Percentiles rank a stretch among this genome's conserved stretches.
Conservation (phyloP, 495 filamentous ascomycete genomes). For the Penicillium bialowiezense region DNA sequence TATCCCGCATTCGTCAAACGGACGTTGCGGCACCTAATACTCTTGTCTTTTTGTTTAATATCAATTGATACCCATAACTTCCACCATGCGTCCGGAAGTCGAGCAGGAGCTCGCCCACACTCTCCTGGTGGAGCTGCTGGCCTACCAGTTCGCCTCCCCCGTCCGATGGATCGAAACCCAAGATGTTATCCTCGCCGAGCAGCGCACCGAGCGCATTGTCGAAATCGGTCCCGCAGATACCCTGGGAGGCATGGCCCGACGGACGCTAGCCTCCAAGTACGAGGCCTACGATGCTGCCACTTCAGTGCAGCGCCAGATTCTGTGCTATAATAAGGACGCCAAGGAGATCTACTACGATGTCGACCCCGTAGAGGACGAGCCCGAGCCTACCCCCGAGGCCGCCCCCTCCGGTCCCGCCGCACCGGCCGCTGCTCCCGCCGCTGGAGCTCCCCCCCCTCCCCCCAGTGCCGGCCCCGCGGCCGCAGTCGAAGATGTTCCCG, state of each 20-base stretch:
- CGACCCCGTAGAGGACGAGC: slow-evolving; percentile 90
- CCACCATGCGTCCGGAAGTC: slow-evolving; percentile 92
- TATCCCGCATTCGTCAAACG: slow-evolving; percentile 2
- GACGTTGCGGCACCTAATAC: slow-evolving; percentile 1
- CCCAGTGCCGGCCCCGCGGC: slow-evolving; percentile 84
- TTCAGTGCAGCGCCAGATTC: slow-evolving; percentile 91
- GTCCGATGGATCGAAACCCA: slow-evolving; percentile 99
- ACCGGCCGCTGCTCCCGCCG: slow-evolving; percentile 46
- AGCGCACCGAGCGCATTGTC: slow-evolving; percentile 93
- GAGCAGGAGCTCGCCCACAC: slow-evolving; percentile 98
- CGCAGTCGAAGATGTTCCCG: slow-evolving; percentile 78
- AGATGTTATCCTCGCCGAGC: slow-evolving; percentile 97
- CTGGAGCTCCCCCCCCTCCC: slow-evolving; percentile 56
- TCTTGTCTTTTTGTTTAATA: slow-evolving; percentile 11
- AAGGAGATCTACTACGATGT: slow-evolving; percentile 99
- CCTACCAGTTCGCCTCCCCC: slow-evolving; percentile 98
- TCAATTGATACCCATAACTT: slow-evolving; percentile 21
- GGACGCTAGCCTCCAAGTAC: slow-evolving; percentile 95
- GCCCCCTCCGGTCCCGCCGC: slow-evolving; percentile 31
- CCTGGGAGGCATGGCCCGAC: slow-evolving; percentile 95
- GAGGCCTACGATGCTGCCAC: slow-evolving; percentile 98
- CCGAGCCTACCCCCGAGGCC: slow-evolving; percentile 53
- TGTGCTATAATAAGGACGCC: slow-evolving; percentile 99
- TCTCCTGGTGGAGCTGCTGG: slow-evolving; percentile 94
- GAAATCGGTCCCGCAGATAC: slow-evolving; percentile 98